A percentile compares a stretch with the other conserved stretches of the same genome.
Evolutionary conservation across 371 early-diverging fungal genomes (phyloP).

Genomic region (Synchytrium microbalum): DNA sequence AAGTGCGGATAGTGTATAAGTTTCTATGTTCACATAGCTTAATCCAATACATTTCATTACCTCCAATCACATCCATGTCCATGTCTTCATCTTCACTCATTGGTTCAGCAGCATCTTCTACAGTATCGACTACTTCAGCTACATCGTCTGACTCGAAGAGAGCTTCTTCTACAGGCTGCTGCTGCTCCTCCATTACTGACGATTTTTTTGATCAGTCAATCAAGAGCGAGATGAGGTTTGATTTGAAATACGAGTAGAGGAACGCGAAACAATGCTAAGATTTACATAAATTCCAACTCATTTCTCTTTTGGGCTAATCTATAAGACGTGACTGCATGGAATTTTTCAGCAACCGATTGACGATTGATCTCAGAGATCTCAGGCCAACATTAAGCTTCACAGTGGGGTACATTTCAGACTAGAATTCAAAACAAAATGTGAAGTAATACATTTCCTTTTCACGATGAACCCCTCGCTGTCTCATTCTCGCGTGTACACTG

Average conservation of each 20-base stretch:
- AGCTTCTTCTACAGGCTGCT: conserved; percentile 49
- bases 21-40: conserved; percentile 9
- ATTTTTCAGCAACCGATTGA: too few relatives aligned
- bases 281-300: conserved; percentile 4
- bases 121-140: conserved; percentile 14
- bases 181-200: conserved; percentile 28
- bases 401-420: too few relatives aligned
- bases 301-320: too few relatives aligned
- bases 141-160: conserved; percentile 42
- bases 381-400: too few relatives aligned
- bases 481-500: too few relatives aligned
- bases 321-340: too few relatives aligned
- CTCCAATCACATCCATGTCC: conserved; percentile 3
- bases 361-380: too few relatives aligned
- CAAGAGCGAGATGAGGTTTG: conserved; percentile 3
- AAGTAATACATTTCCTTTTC: too few relatives aligned
- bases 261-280: neutral
- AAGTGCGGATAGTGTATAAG: conserved; percentile 7
- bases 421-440: too few relatives aligned
- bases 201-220: conserved; percentile 7
- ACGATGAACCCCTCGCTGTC: too few relatives aligned
- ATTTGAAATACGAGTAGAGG: neutral
- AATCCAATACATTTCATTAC: neutral
- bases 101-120: conserved; percentile 16
- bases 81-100: conserved; percentile 27